Evolutionary conservation across 108 stramenopile species (phyloP), one percentile per base, ranked within the genome.

Genomic region (Skeletonema tropicum): DNA sequence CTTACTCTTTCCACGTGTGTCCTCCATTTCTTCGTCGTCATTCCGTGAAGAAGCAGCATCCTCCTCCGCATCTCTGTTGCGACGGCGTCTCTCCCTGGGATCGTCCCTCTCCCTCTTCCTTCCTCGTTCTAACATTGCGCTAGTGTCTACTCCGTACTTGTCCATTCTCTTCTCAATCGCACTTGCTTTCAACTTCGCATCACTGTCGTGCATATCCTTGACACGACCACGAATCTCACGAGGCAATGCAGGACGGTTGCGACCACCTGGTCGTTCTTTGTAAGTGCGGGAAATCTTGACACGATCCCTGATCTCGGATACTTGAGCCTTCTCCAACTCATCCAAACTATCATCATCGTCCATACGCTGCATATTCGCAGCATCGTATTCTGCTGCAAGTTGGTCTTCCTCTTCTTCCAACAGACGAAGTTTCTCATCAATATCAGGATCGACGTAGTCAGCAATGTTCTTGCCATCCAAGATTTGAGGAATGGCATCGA

Each of bases 381-480:
- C 94, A 42, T 93, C 91, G 14, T 91, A 68, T 70, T 92, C 92
- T 25, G 89, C 86, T 62, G 88, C 52, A 30, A 92, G 75, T 65
- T 92, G 93, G 11, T 92, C 94, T 73, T 98, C 98, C 78, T 97
- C 97, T 46, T 76, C 73, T 78, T 98, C 98, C 62, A 98, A 83
- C 1, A 87, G 90, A n/a, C 67, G 86, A 38, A 98, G 85, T 60
- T 86, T 90, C 31, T 82, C 88, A 33, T 91, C 88, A 68, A 98
- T 97, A 65, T 97, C 97, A 23, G 95, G 92, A 70, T 98, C 98
- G 31, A 98, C 73, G 66, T 81, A 99, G 76, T 99, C 99, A 21
- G 92, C 92, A 72, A 99, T 95, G 76, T 99, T 99, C 88, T 97
- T 98, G n/a, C 99, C 99, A 80, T 99, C 97, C 70, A 98, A 85